Base-by-base conservation (phyloP, 1,139 yeast species). In the Geotrichum aggregatum region DNA sequence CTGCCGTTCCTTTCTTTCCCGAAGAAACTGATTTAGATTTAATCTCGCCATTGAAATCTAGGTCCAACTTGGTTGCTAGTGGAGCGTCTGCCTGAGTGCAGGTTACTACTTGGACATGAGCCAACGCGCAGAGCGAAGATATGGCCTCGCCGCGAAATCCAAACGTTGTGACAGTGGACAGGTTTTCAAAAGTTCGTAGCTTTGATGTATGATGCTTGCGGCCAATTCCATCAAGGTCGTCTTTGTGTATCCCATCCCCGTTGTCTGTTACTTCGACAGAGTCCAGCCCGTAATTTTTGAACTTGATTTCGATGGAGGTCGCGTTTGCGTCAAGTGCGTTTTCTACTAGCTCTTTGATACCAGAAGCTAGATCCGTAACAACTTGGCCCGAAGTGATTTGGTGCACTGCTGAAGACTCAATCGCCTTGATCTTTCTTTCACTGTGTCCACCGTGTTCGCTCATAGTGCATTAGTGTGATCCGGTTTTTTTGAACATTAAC, bases 361-460 rank as follows among this genome's bases (percentile, higher is more conserved):
- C 85, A 0, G 91, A 80, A 0, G 80, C 74, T 36, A 92, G 69
- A 61, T 87, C 96, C 6, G 83, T 79, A 22, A 92, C 86, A 18
- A 92, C 98, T 66, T 92, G 98, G 0, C 97, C 97, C 0, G 97
- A 87, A 0, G 97, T 88, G 54, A 92, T 79, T 55, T 77, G 75
- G 59, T 86, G 88, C 8, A 89, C 76, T 59, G 84, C 87, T 4
- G 63, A 59, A 3, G 52, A 54, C 34, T 71, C 71, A 5, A 84
- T 80, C 3, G 65, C 62, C 42, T 57, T 59, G 52, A 71, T 71
- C 5, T 26, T 38, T 14, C 30, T 11, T 3, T 35, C 26, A 2
- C 24, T 16, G 8, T 13, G 16, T n/a, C n/a, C n/a, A n/a, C n/a
- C 36, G 16, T 45, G 14, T 3, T 21, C 30, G 16, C 33, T 19